A percentile compares a stretch with the other conserved stretches of the same genome.
Conservation (phyloP, 495 filamentous ascomycete species). For the Halenospora varia region DNA sequence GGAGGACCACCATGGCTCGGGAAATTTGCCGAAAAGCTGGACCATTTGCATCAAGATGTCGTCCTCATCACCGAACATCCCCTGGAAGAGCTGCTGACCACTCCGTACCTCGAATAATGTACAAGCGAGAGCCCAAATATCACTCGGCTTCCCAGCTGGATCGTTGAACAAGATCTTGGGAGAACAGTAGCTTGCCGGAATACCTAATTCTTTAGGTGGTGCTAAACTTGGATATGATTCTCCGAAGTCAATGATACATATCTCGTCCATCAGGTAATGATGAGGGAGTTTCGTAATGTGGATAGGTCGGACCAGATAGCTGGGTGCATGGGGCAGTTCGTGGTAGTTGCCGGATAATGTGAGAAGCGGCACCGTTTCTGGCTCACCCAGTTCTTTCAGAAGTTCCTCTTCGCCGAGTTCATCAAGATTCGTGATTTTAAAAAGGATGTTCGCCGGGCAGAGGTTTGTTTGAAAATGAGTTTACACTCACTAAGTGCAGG, state of each 20-base stretch:
- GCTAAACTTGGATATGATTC: conserved; percentile 24
- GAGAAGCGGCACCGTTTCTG: conserved; percentile 15
- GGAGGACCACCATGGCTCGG: conserved; percentile 31
- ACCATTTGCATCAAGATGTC: conserved; percentile 26
- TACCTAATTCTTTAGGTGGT: conserved; percentile 20
- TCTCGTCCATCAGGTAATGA: conserved; percentile 15
- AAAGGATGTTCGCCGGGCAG: conserved; percentile 28
- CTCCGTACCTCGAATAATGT: conserved; percentile 33
- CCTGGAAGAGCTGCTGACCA: conserved; percentile 26
- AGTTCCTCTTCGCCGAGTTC: conserved; percentile 23
- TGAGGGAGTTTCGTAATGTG: conserved; percentile 1
- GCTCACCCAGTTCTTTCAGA: conserved; percentile 21
- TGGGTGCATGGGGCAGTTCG: conserved; percentile 19
- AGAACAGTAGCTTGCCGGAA: conserved; percentile 27
- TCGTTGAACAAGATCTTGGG: conserved; percentile 30
- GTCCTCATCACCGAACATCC: conserved; percentile 22
- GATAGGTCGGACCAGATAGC: conserved; percentile 26
- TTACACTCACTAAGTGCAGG: not conserved
- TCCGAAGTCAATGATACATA: conserved; percentile 31
- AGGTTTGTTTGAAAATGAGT: conserved; percentile 21
- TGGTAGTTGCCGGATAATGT: conserved; percentile 9
- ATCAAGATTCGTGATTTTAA: conserved; percentile 15
- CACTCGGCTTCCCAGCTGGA: conserved; percentile 18
- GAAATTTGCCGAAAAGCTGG: conserved; percentile 28
- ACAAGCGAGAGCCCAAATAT: conserved; percentile 33